Base-by-base conservation (phyloP, 1,284 basidiomycete genomes). In the Pascua guehoae region DNA sequence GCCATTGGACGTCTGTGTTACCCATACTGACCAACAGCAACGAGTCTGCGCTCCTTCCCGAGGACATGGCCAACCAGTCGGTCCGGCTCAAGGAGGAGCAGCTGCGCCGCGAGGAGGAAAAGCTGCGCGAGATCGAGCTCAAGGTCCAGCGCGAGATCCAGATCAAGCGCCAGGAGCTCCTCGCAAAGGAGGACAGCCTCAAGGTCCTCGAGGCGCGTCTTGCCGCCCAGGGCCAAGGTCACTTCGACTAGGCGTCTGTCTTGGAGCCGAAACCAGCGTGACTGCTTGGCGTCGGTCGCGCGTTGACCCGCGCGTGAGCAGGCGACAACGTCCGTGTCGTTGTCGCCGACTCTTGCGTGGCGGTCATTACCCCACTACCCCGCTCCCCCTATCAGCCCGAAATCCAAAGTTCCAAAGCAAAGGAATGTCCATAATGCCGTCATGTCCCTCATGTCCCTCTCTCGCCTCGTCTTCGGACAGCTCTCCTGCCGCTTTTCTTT, bases 61-160 rank as follows among this genome's bases (percentile, higher is more conserved):
- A 98, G 75, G 96, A 98, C 72, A 85, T 98, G 67, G 93, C 94
- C 15, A 95, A 88, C 63, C 95, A 97, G 80, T 92, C 88, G 55
- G 93, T 97, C 52, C 88, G 93, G 60, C 86, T 98, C 79, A 98
- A 97, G 82, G 95, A 98, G 81, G 95, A 98, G 77, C 96, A 98
- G 78, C 87, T 99, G 61, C 88, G 94, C 68, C 83, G 91, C 62
- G 96, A 99, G 78, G 93, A 96, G 81, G 93, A 96, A 81, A 95
- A 95, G 87, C 82, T 99, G 64, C 90, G 95, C 68, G 96, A 98
- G 80, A 93, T 98, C 76, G 96, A 99, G 76, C 84, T 98, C 77
- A 93, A 92, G 77, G 93, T 98, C 41, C 95, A 98, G 79, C 86
- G 96, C 60, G 96, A 99, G 83, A 95, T 99, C 79, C 91, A 91